These are phyloP conservation scores for Yueomyces sp. DNA, from an alignment of 805 yeast species.

Conservation along the genomic window DNA sequence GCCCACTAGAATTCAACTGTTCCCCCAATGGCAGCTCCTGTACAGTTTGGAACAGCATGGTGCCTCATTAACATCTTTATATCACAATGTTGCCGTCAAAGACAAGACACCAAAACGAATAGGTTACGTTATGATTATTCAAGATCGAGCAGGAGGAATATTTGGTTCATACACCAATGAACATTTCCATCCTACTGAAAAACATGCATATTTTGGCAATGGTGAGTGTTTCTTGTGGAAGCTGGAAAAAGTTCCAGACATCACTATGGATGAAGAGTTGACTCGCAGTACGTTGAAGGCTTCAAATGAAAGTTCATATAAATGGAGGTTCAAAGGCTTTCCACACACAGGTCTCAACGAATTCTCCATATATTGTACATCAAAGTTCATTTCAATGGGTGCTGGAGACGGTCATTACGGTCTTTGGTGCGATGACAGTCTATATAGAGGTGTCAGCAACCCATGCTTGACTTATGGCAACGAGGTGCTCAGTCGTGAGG, in stretches of 20 bases:
- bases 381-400: slow-evolving; percentile 68
- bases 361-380: slow-evolving; percentile 70
- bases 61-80: slow-evolving; percentile 69
- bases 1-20: slow-evolving; percentile 69
- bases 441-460: slow-evolving; percentile 65
- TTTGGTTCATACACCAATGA: slow-evolving; percentile 80
- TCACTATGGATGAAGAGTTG: slow-evolving; percentile 2
- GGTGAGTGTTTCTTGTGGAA: slow-evolving; percentile 95
- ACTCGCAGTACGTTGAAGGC: slow-evolving; percentile 4
- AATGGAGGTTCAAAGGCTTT: slow-evolving; percentile 57
- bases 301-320: slow-evolving; percentile 5
- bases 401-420: slow-evolving; percentile 92
- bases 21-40: slow-evolving; percentile 60
- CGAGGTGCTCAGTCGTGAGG: slow-evolving; percentile 54
- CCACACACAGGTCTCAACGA: slow-evolving; percentile 84
- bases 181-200: slow-evolving; percentile 54
- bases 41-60: slow-evolving; percentile 93
- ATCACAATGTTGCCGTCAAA: slow-evolving; percentile 38
- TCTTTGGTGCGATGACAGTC: slow-evolving; percentile 67
- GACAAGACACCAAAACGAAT: slow-evolving; percentile 28
- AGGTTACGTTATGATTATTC: slow-evolving; percentile 66
- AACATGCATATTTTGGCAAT: slow-evolving; percentile 72
- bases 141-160: slow-evolving; percentile 46
- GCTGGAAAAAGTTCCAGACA: slow-evolving; percentile 31
- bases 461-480: slow-evolving; percentile 81